Evolutionary conservation across 2,329 filamentous ascomycete genomes (phyloP).

Genomic region (Phialophora tarda): DNA sequence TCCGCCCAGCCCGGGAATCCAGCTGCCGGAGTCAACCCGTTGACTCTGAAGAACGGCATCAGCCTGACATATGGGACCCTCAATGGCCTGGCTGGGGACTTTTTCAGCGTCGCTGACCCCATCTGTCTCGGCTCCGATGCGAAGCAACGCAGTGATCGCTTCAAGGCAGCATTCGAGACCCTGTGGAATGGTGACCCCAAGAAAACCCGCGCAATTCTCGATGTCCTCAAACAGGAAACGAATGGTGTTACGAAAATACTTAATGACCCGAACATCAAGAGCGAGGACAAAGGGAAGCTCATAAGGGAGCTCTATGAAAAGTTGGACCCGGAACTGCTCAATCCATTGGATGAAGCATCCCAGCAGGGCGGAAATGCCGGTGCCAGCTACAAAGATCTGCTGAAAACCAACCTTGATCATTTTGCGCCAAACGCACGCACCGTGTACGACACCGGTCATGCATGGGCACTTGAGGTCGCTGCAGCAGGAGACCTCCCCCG

Average conservation of each 20-base stretch:
- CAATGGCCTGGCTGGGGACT: conserved; percentile 6
- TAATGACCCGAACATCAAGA: neutral
- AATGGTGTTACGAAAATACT: conserved; percentile 3
- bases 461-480: neutral
- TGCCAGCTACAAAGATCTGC: conserved; percentile 3
- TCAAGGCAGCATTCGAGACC: neutral
- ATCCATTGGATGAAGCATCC: conserved; percentile 2
- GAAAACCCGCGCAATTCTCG: neutral
- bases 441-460: conserved; percentile 5
- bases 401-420: neutral
- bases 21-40: neutral
- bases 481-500: neutral
- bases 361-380: neutral
- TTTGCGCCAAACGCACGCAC: neutral
- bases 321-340: neutral
- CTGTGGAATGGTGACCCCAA: conserved; percentile 3
- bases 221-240: neutral
- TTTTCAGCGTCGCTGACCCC: neutral
- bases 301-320: conserved; percentile 1
- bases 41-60: conserved; percentile 2
- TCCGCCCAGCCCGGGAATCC: neutral
- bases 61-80: conserved; percentile 1
- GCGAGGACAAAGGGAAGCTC: neutral
- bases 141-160: neutral
- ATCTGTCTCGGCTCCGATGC: neutral